Base-by-base conservation (phyloP, 495 filamentous ascomycete genomes). In the Penicillium bialowiezense region DNA sequence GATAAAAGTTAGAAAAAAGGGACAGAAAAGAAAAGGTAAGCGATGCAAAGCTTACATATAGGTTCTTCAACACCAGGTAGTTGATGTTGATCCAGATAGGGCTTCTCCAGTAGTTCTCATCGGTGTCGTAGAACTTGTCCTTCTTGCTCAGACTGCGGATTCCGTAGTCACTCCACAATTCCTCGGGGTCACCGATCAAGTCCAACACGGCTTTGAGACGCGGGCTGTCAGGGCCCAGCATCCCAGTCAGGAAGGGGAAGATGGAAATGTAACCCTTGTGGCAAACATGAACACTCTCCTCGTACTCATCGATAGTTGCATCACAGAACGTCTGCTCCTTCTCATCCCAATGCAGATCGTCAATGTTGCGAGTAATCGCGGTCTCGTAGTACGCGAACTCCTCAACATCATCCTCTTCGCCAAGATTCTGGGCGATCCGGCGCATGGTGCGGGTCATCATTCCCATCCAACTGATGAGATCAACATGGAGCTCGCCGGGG, bases 1-100 rank as follows among this genome's bases (percentile, higher is more conserved):
- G 50, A 48, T 21, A 14, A 21, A 52, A 17, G 9, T 31, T 10
- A 57, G 21, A 39, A 32, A n/a, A n/a, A n/a, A n/a, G n/a, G n/a
- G n/a, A n/a, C 40, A 12, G 20, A 20, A 44, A 32, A 44, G 47
- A 19, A 42, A 51, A 26, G 48, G 32, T 41, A 15, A 15, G 9
- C 7, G 15, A 41, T 40, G 38, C 15, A 4, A 40, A 38, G 79
- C 86, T 69, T 79, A 96, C 91, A 44, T 88, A 75, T n/a, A 98
- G 80, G 59, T 87, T 81, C 55, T 81, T 78, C 44, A 97, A 75
- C 32, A 87, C 86, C 45, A 98, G 73, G 59, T 96, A 97, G 65
- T 98, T 98, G 48, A 98, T 95, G 57, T 96, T 96, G 51, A 98
- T 88, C 93, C 93, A 98, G 4, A 98, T 76, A 6, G 93, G 93